Percentiles rank a stretch among this genome's conserved stretches.
Conservation (phyloP, 1,139 yeast species). For the Protomyces arabidopsidicola region DNA sequence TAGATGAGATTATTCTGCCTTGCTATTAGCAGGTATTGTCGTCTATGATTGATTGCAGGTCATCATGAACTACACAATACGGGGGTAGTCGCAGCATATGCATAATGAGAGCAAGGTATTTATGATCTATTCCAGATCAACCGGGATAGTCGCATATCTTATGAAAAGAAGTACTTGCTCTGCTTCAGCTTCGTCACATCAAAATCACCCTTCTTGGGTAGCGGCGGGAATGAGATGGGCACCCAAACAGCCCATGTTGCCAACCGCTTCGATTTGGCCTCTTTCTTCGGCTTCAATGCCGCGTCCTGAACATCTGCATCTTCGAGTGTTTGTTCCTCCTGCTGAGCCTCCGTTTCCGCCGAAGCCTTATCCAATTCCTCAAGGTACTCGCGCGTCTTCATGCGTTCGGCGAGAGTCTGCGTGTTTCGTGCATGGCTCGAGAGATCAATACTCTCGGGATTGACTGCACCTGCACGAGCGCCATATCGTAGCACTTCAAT, state of each 20-base stretch:
- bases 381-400: conserved; percentile 13
- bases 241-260: conserved; percentile 10
- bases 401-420: not conserved
- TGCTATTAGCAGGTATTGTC: too few species aligned
- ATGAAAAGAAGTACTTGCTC: conserved; percentile 75
- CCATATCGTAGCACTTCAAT: conserved; percentile 7
- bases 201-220: conserved; percentile 79
- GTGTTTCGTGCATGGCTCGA: not conserved
- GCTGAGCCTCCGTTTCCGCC: conserved; percentile 28
- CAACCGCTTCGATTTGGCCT: not conserved
- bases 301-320: conserved; percentile 11
- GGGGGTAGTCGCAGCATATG: not conserved
- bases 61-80: too few species aligned
- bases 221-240: conserved; percentile 56
- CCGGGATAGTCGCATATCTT: not conserved
- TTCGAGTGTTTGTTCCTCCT: conserved; percentile 19
- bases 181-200: conserved; percentile 68
- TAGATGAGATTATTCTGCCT: too few species aligned
- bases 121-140: not conserved
- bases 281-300: not conserved
- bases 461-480: not conserved
- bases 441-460: not conserved
- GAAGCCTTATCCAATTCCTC: conserved; percentile 29
- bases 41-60: too few species aligned
- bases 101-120: not conserved